Evolutionary conservation across 169 alveolate genomes (phyloP), one percentile per base, ranked within the genome.

Genomic region (Plasmodium malariae): DNA sequence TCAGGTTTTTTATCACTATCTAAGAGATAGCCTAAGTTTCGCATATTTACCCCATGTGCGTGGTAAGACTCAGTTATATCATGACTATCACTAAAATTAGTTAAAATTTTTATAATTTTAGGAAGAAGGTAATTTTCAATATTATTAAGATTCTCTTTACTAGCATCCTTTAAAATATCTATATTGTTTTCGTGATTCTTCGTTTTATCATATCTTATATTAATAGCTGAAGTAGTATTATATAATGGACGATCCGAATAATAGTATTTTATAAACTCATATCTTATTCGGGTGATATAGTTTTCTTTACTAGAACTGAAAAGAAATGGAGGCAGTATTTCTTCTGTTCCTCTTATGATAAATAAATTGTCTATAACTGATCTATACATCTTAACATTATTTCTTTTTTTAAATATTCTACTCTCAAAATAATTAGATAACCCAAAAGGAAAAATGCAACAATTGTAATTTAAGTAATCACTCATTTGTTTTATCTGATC

Each of bases 401-500:
- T 92, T 17, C 63, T 55, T 19, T 67, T 67, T 59, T 89, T 91
- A 17, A 73, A 74, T 60, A 72, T 59, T 30, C 51, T 70, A 9
- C 68, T 36, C 30, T 57, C 71, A 26, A 78, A 62, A 49, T 78
- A 69, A 59, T 94, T 94, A 12, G 96, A 92, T 14, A 92, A 59
- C 6, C 91, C 95, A 48, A 94, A 89, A 14, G 96, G 96, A 6
- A 94, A 19, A 26, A 94, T 93, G 55, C 92, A 88, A n/a, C 95
- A 89, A 57, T 69, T 76, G 24, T 87, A 67, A 67, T 88, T 88
- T 26, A 92, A 19, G 40, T 86, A 78, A 21, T 65, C 43, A 36
- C 95, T 88, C 62, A 94, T 62, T 26, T 37, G 55, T 49, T 17
- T 85, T 43, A 94, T 48, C 7, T 87, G 92, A 9, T 87, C 88